Evolutionary conservation across 257 asterid genomes (phyloP).

Genomic region (Thymus mandschuricus): DNA sequence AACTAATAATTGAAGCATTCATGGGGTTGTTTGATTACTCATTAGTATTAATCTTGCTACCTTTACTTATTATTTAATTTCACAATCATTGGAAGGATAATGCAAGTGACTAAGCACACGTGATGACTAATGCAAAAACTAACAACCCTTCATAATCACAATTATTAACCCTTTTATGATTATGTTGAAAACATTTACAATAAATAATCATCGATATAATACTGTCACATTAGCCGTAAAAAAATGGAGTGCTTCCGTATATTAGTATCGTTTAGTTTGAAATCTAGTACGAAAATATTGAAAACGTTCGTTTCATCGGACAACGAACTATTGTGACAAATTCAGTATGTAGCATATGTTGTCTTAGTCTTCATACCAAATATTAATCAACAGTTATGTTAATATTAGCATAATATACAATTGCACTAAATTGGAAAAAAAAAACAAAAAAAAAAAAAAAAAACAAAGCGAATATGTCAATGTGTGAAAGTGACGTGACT

Average conservation of each 20-base stretch:
- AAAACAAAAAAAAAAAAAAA: neutral
- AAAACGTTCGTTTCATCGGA: too few relatives aligned
- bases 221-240: too few relatives aligned
- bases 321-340: too few relatives aligned
- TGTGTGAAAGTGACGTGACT: conserved; percentile 23
- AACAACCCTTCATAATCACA: conserved; percentile 2
- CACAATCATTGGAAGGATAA: conserved; percentile 19
- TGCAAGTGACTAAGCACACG: conserved; percentile 33
- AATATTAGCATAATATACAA: neutral
- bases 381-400: too few relatives aligned
- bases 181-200: too few relatives aligned
- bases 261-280: too few relatives aligned
- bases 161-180: neutral
- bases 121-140: conserved; percentile 1
- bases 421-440: neutral
- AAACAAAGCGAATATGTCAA: neutral
- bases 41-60: neutral
- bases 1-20: neutral
- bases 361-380: too few relatives aligned
- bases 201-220: too few relatives aligned
- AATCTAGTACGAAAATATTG: too few relatives aligned
- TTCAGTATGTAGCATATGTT: too few relatives aligned
- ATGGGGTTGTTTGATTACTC: neutral
- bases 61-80: conserved; percentile 18
- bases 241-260: too few relatives aligned